Conservation (phyloP, 257 asterid genomes). For the Handroanthus guayacan region DNA sequence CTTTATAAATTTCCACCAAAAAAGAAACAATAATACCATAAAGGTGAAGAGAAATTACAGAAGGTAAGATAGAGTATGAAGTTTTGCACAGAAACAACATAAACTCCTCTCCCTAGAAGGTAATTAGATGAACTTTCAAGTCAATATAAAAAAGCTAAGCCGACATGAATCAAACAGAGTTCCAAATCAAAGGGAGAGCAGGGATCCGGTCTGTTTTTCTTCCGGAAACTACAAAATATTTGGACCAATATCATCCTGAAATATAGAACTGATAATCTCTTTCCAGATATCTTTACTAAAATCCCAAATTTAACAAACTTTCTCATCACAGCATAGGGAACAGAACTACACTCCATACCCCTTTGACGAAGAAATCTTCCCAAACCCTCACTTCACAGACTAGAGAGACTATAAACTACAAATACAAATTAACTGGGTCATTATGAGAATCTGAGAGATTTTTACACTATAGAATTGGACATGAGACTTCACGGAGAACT, state of each 20-base stretch:
- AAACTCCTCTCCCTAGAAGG: conserved; percentile 18
- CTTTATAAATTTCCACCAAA: conserved; percentile 27
- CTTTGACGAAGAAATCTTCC: conserved; percentile 20
- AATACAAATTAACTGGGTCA: background rate
- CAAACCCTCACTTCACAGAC: conserved; percentile 29
- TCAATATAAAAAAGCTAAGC: background rate
- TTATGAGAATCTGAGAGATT: background rate
- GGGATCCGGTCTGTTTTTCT: background rate
- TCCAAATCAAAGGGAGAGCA: conserved; percentile 1
- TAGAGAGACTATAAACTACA: background rate
- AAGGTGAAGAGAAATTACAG: conserved; percentile 14
- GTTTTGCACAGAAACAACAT: conserved; percentile 8
- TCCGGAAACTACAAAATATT: conserved; percentile 12
- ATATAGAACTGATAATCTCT: conserved; percentile 15
- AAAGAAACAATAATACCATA: conserved; percentile 9
- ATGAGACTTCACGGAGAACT: background rate
- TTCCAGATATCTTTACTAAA: conserved; percentile 17
- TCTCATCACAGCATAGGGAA: conserved; percentile 20
- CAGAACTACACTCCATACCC: conserved; percentile 17
- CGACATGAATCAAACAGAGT: background rate
- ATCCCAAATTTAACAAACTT: conserved; percentile 20
- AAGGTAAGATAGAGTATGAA: background rate
- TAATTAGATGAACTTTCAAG: background rate
- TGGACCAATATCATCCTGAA: conserved; percentile 6
- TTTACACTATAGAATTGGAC: conserved; percentile 13